Evolutionary conservation across 2,329 filamentous ascomycete genomes (phyloP).

Genomic region (Colletotrichum musae): DNA sequence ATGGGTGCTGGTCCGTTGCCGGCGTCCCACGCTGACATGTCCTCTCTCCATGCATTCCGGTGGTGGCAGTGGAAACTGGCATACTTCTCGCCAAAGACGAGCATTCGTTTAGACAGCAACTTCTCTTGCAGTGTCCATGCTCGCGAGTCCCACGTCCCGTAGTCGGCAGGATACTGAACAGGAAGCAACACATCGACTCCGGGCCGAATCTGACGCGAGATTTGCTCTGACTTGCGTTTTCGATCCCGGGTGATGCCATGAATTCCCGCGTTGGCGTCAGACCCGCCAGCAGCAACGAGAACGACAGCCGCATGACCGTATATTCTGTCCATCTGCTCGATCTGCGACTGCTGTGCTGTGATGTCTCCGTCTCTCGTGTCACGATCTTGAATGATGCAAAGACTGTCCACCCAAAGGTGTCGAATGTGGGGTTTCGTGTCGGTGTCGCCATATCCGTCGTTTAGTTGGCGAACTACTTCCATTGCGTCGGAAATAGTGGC

Average conservation of each 20-base stretch:
- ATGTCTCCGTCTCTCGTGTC: neutral
- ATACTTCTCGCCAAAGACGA: neutral
- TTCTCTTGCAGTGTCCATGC: neutral
- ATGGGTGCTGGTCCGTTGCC: neutral
- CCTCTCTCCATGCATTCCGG: neutral
- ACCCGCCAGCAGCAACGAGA: neutral
- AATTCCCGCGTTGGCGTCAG: neutral
- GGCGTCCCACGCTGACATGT: neutral
- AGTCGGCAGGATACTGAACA: neutral
- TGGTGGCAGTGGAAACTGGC: neutral
- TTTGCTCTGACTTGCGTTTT: neutral
- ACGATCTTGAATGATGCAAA: neutral
- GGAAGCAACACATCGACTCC: neutral
- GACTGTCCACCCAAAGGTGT: neutral
- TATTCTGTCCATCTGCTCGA: neutral
- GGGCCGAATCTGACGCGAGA: neutral
- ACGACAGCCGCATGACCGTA: neutral
- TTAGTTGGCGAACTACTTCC: neutral
- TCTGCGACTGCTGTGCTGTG: neutral
- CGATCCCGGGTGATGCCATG: neutral
- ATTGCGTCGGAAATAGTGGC: neutral
- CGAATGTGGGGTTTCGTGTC: neutral
- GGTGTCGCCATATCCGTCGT: too few species aligned
- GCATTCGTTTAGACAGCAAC: neutral
- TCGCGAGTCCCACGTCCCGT: neutral